Conservation (phyloP, 2,329 filamentous ascomycete species). For the Alternaria brassicae region DNA sequence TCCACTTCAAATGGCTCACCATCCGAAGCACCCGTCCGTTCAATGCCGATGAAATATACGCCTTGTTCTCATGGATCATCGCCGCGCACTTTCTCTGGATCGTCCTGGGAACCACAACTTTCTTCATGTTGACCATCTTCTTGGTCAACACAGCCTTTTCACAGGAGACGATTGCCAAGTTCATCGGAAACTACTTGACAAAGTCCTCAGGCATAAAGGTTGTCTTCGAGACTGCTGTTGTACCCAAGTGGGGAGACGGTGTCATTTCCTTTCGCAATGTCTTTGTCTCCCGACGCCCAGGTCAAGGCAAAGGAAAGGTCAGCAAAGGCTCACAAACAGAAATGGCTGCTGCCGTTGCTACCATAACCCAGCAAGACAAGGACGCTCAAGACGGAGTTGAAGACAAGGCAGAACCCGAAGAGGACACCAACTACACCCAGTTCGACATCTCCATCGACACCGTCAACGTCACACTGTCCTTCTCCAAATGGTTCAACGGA, state of each 20-base stretch:
- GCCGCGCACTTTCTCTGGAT: constrained; percentile 95
- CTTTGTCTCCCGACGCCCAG: constrained; percentile 89
- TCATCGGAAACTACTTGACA: constrained; percentile 94
- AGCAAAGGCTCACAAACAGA: constrained; percentile 88
- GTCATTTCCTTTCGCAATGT: constrained; percentile 98
- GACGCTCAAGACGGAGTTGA: constrained; percentile 35
- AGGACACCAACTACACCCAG: constrained; percentile 97
- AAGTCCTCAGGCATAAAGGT: constrained; percentile 91
- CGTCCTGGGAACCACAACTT: constrained; percentile 94
- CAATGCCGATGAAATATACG: constrained; percentile 95
- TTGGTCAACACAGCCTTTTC: constrained; percentile 96
- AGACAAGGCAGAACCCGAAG: constrained; percentile 62
- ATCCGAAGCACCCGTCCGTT: constrained; percentile 93
- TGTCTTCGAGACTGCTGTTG: constrained; percentile 96
- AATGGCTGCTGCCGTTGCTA: constrained; percentile 84
- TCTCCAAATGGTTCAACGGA: constrained; percentile 99
- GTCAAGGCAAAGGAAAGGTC: constrained; percentile 80
- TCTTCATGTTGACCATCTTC: constrained; percentile 90
- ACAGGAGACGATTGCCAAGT: constrained; percentile 92
- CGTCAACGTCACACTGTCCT: constrained; percentile 94
- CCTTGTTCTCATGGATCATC: constrained; percentile 93
- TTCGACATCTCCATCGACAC: constrained; percentile 95
- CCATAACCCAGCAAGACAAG: constrained; percentile 62
- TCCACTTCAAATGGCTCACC: constrained; percentile 97
- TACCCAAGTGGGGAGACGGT: constrained; percentile 92